A percentile compares a stretch with the other conserved stretches of the same genome.
phyloP scores from a whole-genome alignment of 768 basidiomycete genomes.

The Lentinula sp. region DNA sequence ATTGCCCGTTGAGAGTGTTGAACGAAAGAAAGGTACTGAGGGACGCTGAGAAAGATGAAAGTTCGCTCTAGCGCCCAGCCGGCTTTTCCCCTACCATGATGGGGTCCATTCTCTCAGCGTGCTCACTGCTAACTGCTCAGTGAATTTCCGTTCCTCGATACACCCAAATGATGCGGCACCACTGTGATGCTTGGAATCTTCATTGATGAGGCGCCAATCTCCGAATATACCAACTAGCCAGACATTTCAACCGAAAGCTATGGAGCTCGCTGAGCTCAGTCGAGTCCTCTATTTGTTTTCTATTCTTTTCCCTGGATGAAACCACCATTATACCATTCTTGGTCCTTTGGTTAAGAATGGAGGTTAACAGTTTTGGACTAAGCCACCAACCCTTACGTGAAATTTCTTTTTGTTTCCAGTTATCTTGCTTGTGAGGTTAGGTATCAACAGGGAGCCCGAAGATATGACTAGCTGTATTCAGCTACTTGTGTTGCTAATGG shows the following conservation, averaged over 20 bases:
- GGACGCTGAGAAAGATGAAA: no score
- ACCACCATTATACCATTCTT: not conserved
- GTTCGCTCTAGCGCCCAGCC: no score
- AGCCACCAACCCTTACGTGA: not conserved
- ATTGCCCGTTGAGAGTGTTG: no score
- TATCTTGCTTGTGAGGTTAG: not conserved
- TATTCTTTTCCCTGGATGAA: not conserved
- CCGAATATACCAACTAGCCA: not conserved
- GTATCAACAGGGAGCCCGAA: not conserved
- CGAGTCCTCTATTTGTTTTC: not conserved
- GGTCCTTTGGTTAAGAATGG: not conserved
- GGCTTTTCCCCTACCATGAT: no score
- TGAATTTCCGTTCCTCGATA: no score
- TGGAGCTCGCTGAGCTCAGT: not conserved
- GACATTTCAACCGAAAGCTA: not conserved
- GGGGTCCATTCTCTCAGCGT: no score
- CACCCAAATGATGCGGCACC: no score
- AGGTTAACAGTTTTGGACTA: not conserved
- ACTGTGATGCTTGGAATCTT: no score
- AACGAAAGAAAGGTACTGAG: no score
- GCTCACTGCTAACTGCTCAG: no score
- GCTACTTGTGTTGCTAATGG: not conserved
- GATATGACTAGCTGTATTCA: not conserved
- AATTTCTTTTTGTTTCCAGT: not conserved
- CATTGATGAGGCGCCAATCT: not conserved